These are phyloP conservation scores for Xylaria flabelliformis DNA, from an alignment of 495 filamentous ascomycete genomes.

Conservation along the genomic window DNA sequence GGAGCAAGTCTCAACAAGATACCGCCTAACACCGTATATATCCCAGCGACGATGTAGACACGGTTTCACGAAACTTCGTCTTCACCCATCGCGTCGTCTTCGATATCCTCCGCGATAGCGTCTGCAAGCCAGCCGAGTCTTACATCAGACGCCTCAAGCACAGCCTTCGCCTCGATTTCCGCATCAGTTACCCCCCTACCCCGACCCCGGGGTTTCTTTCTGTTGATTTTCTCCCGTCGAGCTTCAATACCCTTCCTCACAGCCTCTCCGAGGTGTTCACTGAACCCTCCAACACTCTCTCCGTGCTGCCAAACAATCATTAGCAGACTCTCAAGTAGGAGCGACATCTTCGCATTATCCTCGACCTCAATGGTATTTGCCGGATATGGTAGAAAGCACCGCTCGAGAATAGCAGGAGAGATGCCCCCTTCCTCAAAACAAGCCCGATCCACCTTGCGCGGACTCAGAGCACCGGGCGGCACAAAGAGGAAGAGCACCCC, in stretches of 20 bases:
- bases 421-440: conserved; percentile 53
- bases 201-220: conserved; percentile 53
- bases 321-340: conserved; percentile 76
- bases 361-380: conserved; percentile 66
- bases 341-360: conserved; percentile 82
- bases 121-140: conserved; percentile 46
- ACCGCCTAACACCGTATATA: neutral
- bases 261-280: conserved; percentile 54
- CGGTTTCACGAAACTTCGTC: conserved; percentile 32
- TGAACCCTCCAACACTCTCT: conserved; percentile 50
- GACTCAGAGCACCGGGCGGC: conserved; percentile 60
- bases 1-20: neutral
- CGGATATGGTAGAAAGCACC: conserved; percentile 73
- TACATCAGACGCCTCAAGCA: conserved; percentile 47
- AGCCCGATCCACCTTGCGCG: conserved; percentile 48
- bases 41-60: neutral
- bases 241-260: conserved; percentile 69
- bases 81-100: conserved; percentile 34
- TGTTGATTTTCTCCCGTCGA: conserved; percentile 60
- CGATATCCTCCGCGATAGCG: conserved; percentile 39
- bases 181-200: conserved; percentile 42
- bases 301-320: conserved; percentile 56
- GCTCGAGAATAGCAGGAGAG: conserved; percentile 64
- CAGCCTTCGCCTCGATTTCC: conserved; percentile 41
- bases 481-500: conserved; percentile 68